These are phyloP conservation scores for Styphnolobium japonicum DNA, from an alignment of 306 rosid species.

Conservation along the genomic window DNA sequence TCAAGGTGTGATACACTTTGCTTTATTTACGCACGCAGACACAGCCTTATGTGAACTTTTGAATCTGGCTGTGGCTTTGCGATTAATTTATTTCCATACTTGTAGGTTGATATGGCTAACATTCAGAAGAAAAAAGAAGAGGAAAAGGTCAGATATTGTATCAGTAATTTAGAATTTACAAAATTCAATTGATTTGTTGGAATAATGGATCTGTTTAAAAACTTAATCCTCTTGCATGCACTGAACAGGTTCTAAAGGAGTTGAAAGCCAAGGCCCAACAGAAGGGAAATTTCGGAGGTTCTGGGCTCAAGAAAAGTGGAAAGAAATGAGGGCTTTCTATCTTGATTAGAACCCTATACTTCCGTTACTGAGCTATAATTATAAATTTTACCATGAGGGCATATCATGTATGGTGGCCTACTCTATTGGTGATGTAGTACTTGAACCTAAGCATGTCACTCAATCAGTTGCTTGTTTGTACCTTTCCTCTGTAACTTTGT, in stretches of 20 bases:
- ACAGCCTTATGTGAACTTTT: background rate
- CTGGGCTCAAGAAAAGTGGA: conserved; percentile 66
- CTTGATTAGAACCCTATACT: too few relatives aligned
- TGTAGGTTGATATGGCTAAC: conserved; percentile 62
- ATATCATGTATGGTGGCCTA: conserved; percentile 3
- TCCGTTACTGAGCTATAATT: conserved; percentile 5
- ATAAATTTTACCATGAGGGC: background rate
- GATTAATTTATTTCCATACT: background rate
- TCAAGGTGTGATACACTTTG: background rate
- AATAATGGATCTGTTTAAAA: background rate
- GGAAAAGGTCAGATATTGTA: conserved; percentile 48
- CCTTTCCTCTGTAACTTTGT: background rate
- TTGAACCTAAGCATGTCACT: background rate
- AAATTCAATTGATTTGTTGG: background rate
- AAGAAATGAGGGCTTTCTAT: conserved; percentile 49
- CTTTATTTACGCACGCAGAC: background rate
- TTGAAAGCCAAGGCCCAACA: conserved; percentile 58
- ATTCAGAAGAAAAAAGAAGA: conserved; percentile 71
- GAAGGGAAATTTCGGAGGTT: conserved; percentile 57
- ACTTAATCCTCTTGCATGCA: background rate
- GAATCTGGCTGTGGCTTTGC: background rate
- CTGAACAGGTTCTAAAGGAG: conserved; percentile 52
- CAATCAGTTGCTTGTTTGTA: background rate
- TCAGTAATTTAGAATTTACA: background rate
- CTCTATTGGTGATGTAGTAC: background rate